Evolutionary conservation across 2,329 filamentous ascomycete species (phyloP).

Genomic region (Nannizziopsis arthrosporioides): DNA sequence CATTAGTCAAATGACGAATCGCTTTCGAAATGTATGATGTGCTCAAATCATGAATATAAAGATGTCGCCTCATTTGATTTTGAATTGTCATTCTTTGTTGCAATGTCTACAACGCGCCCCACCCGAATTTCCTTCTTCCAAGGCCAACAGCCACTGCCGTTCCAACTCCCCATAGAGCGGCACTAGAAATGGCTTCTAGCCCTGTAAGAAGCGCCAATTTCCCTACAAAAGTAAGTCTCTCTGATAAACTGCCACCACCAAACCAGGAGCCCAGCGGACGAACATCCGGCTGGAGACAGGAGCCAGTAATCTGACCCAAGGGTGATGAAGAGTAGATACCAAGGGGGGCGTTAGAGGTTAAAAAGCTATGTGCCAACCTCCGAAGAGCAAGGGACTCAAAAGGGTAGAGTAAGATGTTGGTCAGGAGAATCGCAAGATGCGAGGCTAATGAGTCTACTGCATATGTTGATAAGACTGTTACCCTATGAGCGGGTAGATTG

Average conservation of each 20-base stretch:
- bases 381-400: slow-evolving; percentile 33
- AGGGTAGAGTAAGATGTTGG: slow-evolving; percentile 30
- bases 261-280: slow-evolving; percentile 25
- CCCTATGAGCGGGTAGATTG: slow-evolving; percentile 24
- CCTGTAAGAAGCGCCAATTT: slow-evolving; percentile 29
- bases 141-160: slow-evolving; percentile 30
- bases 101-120: slow-evolving; percentile 21
- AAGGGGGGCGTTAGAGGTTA: slow-evolving; percentile 22
- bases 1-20: too few relatives aligned
- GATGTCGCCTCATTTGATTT: too few relatives aligned
- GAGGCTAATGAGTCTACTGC: slow-evolving; percentile 34
- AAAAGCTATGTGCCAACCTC: slow-evolving; percentile 29
- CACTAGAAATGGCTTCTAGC: slow-evolving; percentile 28
- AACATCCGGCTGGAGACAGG: slow-evolving; percentile 21
- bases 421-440: slow-evolving; percentile 30
- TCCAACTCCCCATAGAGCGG: slow-evolving; percentile 29
- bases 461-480: slow-evolving; percentile 34
- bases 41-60: too few relatives aligned
- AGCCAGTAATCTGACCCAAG: not conserved
- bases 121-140: slow-evolving; percentile 31
- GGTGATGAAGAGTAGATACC: slow-evolving; percentile 7
- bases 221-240: slow-evolving; percentile 26
- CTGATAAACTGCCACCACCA: slow-evolving; percentile 24
- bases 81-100: too few relatives aligned
- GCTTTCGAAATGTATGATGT: too few relatives aligned